Evolutionary conservation across 805 yeast genomes (phyloP), one percentile per base, ranked within the genome.

Genomic region (Pichia ethanolica): DNA sequence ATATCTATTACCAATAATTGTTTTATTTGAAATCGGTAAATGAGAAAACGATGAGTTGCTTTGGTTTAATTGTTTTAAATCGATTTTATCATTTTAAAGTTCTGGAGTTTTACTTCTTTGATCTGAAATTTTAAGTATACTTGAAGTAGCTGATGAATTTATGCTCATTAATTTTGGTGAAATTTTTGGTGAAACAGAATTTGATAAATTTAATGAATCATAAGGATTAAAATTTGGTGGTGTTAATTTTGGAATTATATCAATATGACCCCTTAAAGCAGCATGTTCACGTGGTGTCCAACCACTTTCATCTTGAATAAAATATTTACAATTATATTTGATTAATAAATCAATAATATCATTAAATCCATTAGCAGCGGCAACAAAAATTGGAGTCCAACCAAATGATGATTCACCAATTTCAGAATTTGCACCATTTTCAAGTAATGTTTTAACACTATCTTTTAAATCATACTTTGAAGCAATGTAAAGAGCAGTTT

Each of bases 241-340:
- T 33, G 73, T 73, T 48, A 91, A 69, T 59, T 79, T 57, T 46
- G 79, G 79, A 1, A 93, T 83, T 36, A 88, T 77, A 3, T 71
- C 74, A 50, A 90, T 68, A 63, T 89, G 95, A 5, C 98, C 98
- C 58, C 97, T 75, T 42, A 91, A 71, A 44, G 88, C 83, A 0
- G 97, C 97, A 65, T 91, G 98, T 60, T 91, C 98, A 82, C 89
- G 82, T n/a, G 98, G 96, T 20, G 89, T 80, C 98, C 98, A 91
- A 0, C 97, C 97, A 46, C 93, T 83, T 42, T 80, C 83, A 68
- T 91, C 98, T 14, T 77, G 73, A 30, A 71, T 66, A 41, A 77
- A 75, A 50, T 69, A 77, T 7, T 72, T 68, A 5, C 89, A 85
- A 25, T 79, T 81, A 40, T 72, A 60, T 0, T 69, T 66, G 32